Evolutionary conservation across 176 grass and related monocot species (phyloP), one percentile per base, ranked within the genome.

Genomic region (Eragrostis curvula): DNA sequence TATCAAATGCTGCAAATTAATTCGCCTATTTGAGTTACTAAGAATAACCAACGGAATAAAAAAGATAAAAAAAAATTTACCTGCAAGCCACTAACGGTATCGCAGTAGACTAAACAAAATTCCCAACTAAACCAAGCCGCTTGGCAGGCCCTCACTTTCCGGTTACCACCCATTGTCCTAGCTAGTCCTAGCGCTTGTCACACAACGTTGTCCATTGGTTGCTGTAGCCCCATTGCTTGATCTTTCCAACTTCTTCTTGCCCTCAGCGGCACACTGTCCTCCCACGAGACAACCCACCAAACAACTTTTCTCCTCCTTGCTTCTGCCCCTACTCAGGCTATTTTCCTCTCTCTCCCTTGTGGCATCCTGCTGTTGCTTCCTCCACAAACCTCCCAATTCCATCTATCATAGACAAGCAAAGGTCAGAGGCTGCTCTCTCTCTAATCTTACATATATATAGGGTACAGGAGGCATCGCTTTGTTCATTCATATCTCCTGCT

Each of bases 361-460:
- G 25, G 20, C 40, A 55, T 80, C 58, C 49, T 25, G 29, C 45
- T 73, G 13, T 72, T 79, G 68, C 75, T 88, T 88, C 69, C 52
- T 74, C 72, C 75, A 80, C 87, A 88, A 84, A 75, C 53, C 53
- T 80, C 70, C 75, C 57, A 73, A 80, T 75, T 77, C 55, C 78
- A 51, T 67, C 74, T 10, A 43, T 12, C 14, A 20, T 60, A 58
- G 7, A 27, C 59, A 81, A 27, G 66, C 45, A 53, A 85, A 72
- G 78, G 77, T 44, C 67, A 77, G 66, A 81, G 25, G 65, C 40
- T 53, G n/a, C 42, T 64, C 62, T 72, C 56, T 40, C 77, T 71
- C 68, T 73, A 80, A 89, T 85, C 87, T 48, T 82, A 27, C 79
- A 85, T 78, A 89, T 85, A 89, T 86, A 65, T 61, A 89, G 78